A percentile compares a stretch with the other conserved stretches of the same genome.
These are phyloP conservation scores for Euphrasia confusa DNA, from an alignment of 257 asterid genomes.

Conservation along the genomic window DNA sequence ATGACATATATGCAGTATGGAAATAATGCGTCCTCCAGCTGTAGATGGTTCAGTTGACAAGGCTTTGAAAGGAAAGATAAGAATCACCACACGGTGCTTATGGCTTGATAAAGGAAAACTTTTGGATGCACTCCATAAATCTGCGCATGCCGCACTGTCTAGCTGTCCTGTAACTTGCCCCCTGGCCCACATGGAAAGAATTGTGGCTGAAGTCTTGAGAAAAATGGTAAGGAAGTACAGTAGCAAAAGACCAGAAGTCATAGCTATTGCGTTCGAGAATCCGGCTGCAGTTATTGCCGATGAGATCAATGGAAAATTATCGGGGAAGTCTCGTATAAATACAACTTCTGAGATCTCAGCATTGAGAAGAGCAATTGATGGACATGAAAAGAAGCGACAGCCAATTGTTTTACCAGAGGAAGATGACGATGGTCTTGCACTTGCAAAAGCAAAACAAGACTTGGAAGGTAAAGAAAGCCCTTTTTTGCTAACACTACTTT, in stretches of 20 bases:
- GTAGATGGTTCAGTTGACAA: slow-evolving; percentile 42
- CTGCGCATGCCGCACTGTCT: slow-evolving; percentile 90
- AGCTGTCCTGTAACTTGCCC: slow-evolving; percentile 91
- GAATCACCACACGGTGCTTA: slow-evolving; percentile 94
- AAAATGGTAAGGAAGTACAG: slow-evolving; percentile 90
- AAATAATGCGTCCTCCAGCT: slow-evolving; percentile 76
- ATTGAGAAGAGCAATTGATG: slow-evolving; percentile 56
- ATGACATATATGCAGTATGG: slow-evolving; percentile 66
- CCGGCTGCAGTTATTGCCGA: slow-evolving; percentile 78
- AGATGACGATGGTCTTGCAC: slow-evolving; percentile 34
- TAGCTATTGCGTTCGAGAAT: slow-evolving; percentile 81
- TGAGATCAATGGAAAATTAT: slow-evolving; percentile 67
- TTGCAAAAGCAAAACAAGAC: slow-evolving; percentile 35
- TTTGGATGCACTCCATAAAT: slow-evolving; percentile 90
- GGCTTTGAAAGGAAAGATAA: slow-evolving; percentile 78
- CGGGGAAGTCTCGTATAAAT: slow-evolving; percentile 49
- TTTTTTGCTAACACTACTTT: slow-evolving; percentile 18
- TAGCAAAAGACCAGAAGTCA: slow-evolving; percentile 91
- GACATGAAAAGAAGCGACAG: slow-evolving; percentile 37
- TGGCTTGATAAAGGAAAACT: slow-evolving; percentile 99
- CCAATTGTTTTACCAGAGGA: slow-evolving; percentile 42
- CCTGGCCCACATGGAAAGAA: slow-evolving; percentile 84
- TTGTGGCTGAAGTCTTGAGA: slow-evolving; percentile 83
- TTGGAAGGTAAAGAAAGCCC: slow-evolving; percentile 46
- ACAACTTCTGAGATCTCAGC: slow-evolving; percentile 42